These are phyloP conservation scores for Xylaria sp. DNA, from an alignment of 495 filamentous ascomycete species.

Conservation along the genomic window DNA sequence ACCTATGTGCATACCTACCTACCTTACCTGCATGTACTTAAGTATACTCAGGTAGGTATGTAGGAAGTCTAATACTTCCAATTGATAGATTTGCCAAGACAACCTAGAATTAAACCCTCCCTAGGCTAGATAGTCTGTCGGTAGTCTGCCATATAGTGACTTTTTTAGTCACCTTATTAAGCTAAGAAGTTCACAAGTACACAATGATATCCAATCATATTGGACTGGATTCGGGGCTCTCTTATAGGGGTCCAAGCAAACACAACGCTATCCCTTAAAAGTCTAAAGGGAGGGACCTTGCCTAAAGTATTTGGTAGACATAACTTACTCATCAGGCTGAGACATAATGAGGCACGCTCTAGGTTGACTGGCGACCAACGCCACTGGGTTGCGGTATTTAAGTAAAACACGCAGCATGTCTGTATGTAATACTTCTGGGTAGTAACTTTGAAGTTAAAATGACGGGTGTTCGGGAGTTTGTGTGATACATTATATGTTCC, in stretches of 20 bases:
- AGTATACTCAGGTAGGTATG: too few relatives aligned
- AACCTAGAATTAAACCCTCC: neutral
- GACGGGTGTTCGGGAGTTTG: neutral
- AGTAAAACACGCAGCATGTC: slow-evolving; percentile 1
- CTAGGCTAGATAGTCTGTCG: neutral
- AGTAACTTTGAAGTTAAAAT: neutral
- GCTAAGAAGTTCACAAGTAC: neutral
- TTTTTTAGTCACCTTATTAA: neutral
- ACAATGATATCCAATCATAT: neutral
- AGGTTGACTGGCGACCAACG: neutral
- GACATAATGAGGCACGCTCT: neutral
- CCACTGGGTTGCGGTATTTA: neutral
- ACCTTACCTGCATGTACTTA: neutral
- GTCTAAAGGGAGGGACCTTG: neutral
- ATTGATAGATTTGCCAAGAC: neutral
- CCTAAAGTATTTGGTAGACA: too few relatives aligned
- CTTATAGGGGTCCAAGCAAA: neutral
- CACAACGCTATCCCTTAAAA: neutral
- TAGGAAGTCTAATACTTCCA: neutral
- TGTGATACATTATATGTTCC: neutral
- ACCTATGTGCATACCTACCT: neutral
- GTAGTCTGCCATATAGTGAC: neutral
- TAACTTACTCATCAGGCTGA: neutral
- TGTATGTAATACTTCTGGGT: neutral
- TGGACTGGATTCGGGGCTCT: neutral